Base-by-base conservation (phyloP, 257 asterid genomes). In the Capsicum chinense region DNA sequence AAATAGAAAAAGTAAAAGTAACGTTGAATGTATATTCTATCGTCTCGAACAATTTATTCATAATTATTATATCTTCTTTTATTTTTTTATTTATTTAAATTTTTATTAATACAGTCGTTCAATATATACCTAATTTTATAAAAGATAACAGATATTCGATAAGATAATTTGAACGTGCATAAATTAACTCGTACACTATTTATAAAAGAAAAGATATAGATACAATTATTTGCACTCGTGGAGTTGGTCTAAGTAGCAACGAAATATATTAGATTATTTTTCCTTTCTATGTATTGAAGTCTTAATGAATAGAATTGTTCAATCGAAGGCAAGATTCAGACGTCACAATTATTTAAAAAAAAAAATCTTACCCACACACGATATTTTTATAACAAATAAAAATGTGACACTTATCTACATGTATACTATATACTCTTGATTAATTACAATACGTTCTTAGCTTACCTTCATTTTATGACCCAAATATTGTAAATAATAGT, bases 171-270 rank as follows among this genome's bases (percentile, higher is more conserved):
- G 11, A 67, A 67, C 16, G 1, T 0, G 2, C 4, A 17, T 3
- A 0, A 10, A 42, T 17, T 70, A 17, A 42, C 5, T 69, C 15
- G 4, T 4, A 3, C 8, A 16, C 14, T 14, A 14, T 42, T 0
- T 5, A 9, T 42, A 17, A 2, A 42, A 2, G 11, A 70, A 42
- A 69, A 9, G 8, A 5, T 3, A 70, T 4, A 17, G 12, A 42
- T 0, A 42, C 33, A 64, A 11, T 64, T 64, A 21, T 6, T 5
- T 2, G 3, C 0, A 14, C 1, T 12, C 5, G 1, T 64, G 2
- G 6, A 5, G 12, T 6, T 64, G 12, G 54, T 26, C 5, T 2
- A 64, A 9, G 0, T 26, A 64, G 16, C 0, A 26, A 0, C 1
- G 6, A 1, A 33, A 5, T 5, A 33, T 12, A 64, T 66, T 33